phyloP scores from a whole-genome alignment of 1,284 basidiomycete species.

The Melanopsichium pennsylvanicum region DNA sequence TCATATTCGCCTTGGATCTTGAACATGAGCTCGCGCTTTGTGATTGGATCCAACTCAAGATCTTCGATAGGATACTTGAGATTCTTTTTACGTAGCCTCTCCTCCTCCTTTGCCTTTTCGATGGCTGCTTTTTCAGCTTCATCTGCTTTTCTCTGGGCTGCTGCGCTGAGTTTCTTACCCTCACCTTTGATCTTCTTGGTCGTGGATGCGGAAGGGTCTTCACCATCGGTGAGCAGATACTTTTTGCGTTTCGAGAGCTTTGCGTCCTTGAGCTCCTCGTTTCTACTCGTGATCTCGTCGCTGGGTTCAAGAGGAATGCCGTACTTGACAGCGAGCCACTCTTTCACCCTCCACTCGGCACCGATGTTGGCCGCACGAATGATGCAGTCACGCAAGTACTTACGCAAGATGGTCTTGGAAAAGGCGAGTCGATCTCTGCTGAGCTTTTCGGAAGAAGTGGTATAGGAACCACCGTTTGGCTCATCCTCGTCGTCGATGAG shows the following conservation, averaged over 20 bases:
- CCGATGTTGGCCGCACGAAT: constrained; percentile 87
- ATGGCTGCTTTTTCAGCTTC: constrained; percentile 38
- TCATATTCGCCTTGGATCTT: constrained; percentile 51
- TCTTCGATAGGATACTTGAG: constrained; percentile 75
- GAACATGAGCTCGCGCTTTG: constrained; percentile 57
- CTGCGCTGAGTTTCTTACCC: constrained; percentile 35
- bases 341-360: constrained; percentile 93
- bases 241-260: constrained; percentile 70
- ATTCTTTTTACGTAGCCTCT: constrained; percentile 77
- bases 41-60: constrained; percentile 66
- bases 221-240: constrained; percentile 78
- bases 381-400: constrained; percentile 93
- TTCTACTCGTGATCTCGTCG: constrained; percentile 79
- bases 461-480: constrained; percentile 75
- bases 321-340: constrained; percentile 80
- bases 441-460: constrained; percentile 75
- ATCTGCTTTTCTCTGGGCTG: constrained; percentile 37
- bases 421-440: constrained; percentile 93
- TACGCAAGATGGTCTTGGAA: constrained; percentile 92
- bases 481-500: constrained; percentile 70
- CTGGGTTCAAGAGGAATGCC: constrained; percentile 84
- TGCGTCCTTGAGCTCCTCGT: constrained; percentile 80
- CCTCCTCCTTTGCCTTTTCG: constrained; percentile 67
- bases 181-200: constrained; percentile 43
- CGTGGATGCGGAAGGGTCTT: constrained; percentile 71